Evolutionary conservation across 352 stramenopile species (phyloP), one percentile per base, ranked within the genome.

Genomic region (Blastocystis sp.): DNA sequence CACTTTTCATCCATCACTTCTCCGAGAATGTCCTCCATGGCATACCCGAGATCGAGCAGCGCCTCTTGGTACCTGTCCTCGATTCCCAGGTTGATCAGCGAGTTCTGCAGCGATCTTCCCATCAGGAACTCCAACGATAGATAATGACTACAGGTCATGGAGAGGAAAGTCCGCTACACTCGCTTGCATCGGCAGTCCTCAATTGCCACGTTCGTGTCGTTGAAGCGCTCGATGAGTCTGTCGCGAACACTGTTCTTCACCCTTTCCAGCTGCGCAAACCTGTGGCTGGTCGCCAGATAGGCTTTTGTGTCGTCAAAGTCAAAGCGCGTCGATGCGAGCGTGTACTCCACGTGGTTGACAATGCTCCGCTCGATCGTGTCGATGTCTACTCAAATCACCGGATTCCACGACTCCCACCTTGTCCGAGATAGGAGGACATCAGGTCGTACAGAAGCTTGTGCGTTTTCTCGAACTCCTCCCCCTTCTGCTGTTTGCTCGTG

Each of bases 81-180:
- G 24, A 91, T 64, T 43, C 89, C 89, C 3, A 91, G 63, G 61
- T 91, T 91, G 48, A 91, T 79, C 61, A 91, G 87, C 9, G 89
- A 74, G 61, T 91, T 91, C 24, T 90, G 89, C 21, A 91, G 61
- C 11, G 88, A 88, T 59, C 89, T 71, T 40, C 89, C 89, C 89
- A 91, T 91, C 19, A 91, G 52, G 60, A 90, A 91, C 71, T 91
- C 89, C 40, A 91, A 52, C 6, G 84, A 90, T 6, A 91, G 76
- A 48, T 91, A 91, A 38, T 87, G 77, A 52, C 71, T 81, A 65
- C 6, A 0, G 52, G 3, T 68, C 11, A 52, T 2, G 38, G 24
- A 19, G 9, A 11, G 11, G 0, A 9, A 21, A 6, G 9, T 77
- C 21, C 0, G 38, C 19, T 89, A 90, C 87, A 89, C 89, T 42